These are phyloP conservation scores for Marasmius sp. DNA, from an alignment of 1,284 basidiomycete genomes.

Conservation along the genomic window DNA sequence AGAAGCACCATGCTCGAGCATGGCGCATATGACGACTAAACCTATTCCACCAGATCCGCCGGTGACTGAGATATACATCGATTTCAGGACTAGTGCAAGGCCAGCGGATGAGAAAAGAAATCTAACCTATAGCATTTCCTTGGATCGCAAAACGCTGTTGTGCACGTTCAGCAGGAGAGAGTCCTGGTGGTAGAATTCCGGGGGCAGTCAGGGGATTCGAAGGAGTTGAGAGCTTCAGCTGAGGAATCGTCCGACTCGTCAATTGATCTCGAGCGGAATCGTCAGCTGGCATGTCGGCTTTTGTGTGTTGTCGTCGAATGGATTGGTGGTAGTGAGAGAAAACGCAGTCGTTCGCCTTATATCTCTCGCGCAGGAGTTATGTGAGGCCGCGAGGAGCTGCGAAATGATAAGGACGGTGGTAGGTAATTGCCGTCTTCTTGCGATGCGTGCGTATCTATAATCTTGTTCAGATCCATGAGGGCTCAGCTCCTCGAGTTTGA, in stretches of 20 bases:
- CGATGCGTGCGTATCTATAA: too few relatives aligned
- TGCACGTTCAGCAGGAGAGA: conserved; percentile 28
- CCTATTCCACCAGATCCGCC: conserved; percentile 41
- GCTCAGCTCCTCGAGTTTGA: too few relatives aligned
- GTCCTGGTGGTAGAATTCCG: conserved; percentile 18
- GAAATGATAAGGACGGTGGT: too few relatives aligned
- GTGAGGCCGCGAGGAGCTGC: too few relatives aligned
- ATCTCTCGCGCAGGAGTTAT: too few relatives aligned
- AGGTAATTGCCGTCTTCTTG: too few relatives aligned
- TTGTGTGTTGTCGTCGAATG: too few relatives aligned
- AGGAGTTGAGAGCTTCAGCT: conserved; percentile 31
- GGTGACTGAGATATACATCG: conserved; percentile 30
- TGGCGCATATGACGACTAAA: conserved; percentile 31
- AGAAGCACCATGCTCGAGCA: conserved; percentile 42
- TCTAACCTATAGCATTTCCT: conserved; percentile 39
- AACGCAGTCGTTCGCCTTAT: too few relatives aligned
- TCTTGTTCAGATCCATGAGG: too few relatives aligned
- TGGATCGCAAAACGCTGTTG: conserved; percentile 32
- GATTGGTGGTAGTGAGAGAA: too few relatives aligned
- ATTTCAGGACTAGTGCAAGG: too few relatives aligned
- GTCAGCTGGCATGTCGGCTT: background rate
- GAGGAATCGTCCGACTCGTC: conserved; percentile 18
- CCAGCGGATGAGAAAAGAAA: background rate
- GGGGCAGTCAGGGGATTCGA: conserved; percentile 36
- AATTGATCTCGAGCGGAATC: conserved; percentile 20